phyloP scores from a whole-genome alignment of 2,329 filamentous ascomycete species.

The Trichophyton equinum region DNA sequence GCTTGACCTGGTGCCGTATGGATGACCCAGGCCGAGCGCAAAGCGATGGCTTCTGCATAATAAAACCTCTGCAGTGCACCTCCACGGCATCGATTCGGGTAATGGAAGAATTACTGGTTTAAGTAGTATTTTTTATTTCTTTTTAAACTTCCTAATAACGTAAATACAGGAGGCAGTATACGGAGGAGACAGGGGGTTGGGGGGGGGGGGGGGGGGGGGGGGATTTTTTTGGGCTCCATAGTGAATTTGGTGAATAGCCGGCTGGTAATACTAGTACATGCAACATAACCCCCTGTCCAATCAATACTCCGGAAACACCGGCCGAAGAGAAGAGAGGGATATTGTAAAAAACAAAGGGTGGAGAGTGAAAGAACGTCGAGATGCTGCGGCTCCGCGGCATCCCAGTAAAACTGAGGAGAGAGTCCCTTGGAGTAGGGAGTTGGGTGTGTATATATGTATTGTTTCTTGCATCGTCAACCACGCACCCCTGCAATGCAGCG shows the following conservation, averaged over 20 bases:
- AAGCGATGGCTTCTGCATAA: not conserved
- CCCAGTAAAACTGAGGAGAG: not conserved
- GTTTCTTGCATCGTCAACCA: not conserved
- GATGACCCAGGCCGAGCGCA: not conserved
- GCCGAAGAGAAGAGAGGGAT: not conserved
- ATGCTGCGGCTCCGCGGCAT: not conserved
- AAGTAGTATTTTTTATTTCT: not conserved
- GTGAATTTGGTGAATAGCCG: not conserved
- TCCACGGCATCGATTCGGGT: not conserved
- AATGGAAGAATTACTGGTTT: conserved; percentile 1
- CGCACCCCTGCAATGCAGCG: not conserved
- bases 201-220: too few species aligned
- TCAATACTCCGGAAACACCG: not conserved
- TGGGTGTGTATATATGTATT: not conserved
- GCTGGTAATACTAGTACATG: not conserved
- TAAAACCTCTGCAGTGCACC: not conserved
- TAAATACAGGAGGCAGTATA: not conserved
- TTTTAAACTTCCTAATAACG: not conserved
- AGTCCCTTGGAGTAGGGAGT: not conserved
- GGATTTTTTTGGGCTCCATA: not conserved
- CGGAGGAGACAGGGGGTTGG: not conserved
- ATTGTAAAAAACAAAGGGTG: not conserved
- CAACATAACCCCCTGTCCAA: not conserved
- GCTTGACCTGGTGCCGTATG: not conserved
- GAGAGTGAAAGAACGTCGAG: not conserved